Conservation (phyloP, 352 stramenopile species). For the Phytophthora tubulina region DNA sequence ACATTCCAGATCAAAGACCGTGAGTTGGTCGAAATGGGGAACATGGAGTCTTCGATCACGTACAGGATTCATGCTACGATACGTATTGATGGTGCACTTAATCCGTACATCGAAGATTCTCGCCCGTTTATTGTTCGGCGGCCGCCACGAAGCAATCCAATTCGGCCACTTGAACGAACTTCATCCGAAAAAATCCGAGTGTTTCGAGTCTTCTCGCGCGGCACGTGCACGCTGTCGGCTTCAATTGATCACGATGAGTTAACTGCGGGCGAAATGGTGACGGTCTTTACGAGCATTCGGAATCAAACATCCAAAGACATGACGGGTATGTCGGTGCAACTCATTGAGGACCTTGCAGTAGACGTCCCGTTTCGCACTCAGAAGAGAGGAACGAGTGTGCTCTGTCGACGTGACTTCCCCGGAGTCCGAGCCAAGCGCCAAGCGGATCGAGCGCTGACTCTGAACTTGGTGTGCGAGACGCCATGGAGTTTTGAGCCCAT, state of each 20-base stretch:
- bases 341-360: conserved; percentile 29
- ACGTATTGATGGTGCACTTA: neutral
- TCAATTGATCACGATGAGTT: conserved; percentile 27
- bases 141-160: neutral
- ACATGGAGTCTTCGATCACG: conserved; percentile 18
- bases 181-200: conserved; percentile 16
- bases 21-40: conserved; percentile 16
- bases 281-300: conserved; percentile 1
- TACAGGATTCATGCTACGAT: conserved; percentile 21
- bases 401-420: conserved; percentile 21
- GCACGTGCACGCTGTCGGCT: conserved; percentile 20
- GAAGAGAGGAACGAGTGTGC: conserved; percentile 19
- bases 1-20: too few relatives aligned
- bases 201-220: conserved; percentile 23
- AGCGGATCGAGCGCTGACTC: conserved; percentile 16
- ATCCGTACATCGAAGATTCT: conserved; percentile 19
- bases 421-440: conserved; percentile 10
- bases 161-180: conserved; percentile 9
- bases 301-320: conserved; percentile 32
- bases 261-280: conserved; percentile 16
- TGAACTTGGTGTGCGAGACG: conserved; percentile 24
- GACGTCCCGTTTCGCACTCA: conserved; percentile 30
- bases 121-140: conserved; percentile 8
- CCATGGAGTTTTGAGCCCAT: conserved; percentile 25
- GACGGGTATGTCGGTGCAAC: conserved; percentile 11